phyloP scores from a whole-genome alignment of 2,329 filamentous ascomycete genomes.

The Aspergillus sp. region DNA sequence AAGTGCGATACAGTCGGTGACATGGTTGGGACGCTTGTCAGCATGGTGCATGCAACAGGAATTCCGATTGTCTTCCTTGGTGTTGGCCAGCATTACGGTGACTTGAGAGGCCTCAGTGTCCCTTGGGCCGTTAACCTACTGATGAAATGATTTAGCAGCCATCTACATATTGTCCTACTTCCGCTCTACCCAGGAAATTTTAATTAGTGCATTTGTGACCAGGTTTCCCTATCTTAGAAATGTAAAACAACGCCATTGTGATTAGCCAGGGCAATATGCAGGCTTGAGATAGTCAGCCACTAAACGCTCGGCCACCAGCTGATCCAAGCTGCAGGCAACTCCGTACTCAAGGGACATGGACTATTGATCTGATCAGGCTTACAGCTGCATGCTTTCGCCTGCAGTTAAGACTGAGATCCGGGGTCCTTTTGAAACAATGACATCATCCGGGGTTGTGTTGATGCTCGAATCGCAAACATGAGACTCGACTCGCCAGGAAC shows the following conservation, averaged over 20 bases:
- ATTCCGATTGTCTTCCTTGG: conserved; percentile 94
- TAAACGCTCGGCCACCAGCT: background rate
- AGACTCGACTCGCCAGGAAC: background rate
- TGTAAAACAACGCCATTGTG: background rate
- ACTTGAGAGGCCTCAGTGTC: conserved; percentile 64
- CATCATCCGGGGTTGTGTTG: background rate
- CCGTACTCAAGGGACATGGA: background rate
- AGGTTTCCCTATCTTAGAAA: background rate
- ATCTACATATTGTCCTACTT: background rate
- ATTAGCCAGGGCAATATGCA: background rate
- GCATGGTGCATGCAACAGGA: conserved; percentile 94
- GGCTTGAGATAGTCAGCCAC: background rate
- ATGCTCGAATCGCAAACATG: background rate
- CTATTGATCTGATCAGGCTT: too few relatives aligned
- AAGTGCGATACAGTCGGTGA: conserved; percentile 99
- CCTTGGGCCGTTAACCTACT: conserved; percentile 61
- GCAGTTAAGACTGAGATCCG: too few relatives aligned
- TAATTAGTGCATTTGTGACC: background rate
- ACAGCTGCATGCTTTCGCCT: too few relatives aligned
- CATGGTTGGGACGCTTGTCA: conserved; percentile 95
- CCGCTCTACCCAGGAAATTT: background rate
- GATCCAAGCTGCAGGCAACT: background rate
- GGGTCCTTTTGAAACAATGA: background rate
- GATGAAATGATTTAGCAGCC: conserved; percentile 48
- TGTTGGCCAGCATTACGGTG: conserved; percentile 67